Evolutionary conservation across 31 red algal genomes (phyloP), one percentile per base, ranked within the genome.

Genomic region (Bonnemaisonia californica): DNA sequence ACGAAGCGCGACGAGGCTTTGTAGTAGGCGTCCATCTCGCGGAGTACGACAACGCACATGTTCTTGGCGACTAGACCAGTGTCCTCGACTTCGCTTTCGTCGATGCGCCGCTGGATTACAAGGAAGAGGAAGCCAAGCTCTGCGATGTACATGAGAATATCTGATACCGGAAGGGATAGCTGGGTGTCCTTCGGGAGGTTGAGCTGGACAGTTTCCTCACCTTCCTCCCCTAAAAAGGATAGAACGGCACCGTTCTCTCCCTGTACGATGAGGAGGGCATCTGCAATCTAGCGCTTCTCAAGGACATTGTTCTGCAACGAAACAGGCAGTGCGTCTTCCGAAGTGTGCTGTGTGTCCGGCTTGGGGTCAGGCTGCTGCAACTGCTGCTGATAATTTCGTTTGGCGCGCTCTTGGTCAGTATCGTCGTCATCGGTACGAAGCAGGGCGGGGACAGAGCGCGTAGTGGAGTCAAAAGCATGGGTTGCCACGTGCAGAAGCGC

Each of bases 21-120:
- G 41, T 91, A 96, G 54, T 91, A 96, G 60, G 62, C 81, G 69
- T 96, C 93, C 71, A 96, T 81, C 64, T 96, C 93, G 16, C 89
- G 79, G 27, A 71, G 77, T 58, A 96, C 75, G 1, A 88, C 93
- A 21, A 42, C 68, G 62, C 81, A 86, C 80, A 96, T 84, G 71
- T 79, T 90, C 63, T 82, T 73, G 26, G 77, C 47, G 26, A 96
- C 81, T 24, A 86, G 54, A n/a, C 87, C 87, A 18, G 32, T 57
- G 8, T 81, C 67, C 7, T 39, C 40, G 33, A 45, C 62, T 23
- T 48, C 77, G 11, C 21, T 42, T 18, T 41, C 24, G 3, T 48
- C 41, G 47, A 88, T 71, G 21, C 73, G 59, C 33, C 61, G 47
- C 21, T 55, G 69, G 64, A 94, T 94, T 29, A 87, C 61, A 11